A percentile compares a stretch with the other conserved stretches of the same genome.
Evolutionary conservation across 129 eudicot species (phyloP).

Genomic region (Arctium minus): DNA sequence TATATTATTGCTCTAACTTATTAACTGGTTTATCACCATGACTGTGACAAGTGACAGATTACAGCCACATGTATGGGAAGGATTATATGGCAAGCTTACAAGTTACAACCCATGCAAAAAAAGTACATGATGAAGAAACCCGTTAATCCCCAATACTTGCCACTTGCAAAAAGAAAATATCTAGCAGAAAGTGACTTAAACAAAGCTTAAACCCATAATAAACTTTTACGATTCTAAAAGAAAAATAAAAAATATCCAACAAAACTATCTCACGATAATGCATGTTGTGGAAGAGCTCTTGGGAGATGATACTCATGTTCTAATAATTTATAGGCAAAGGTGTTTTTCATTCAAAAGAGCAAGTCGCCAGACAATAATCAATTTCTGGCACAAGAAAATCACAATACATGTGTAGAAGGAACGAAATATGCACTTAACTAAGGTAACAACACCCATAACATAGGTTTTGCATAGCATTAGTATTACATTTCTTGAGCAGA

Average conservation of each 20-base stretch:
- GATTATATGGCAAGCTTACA: background rate
- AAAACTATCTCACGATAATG: too few species aligned
- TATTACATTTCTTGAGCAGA: background rate
- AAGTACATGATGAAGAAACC: background rate
- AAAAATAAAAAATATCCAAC: too few species aligned
- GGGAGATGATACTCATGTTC: too few species aligned
- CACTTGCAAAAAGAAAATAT: background rate
- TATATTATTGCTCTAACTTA: background rate
- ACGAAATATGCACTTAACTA: background rate
- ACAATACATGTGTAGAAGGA: too few species aligned
- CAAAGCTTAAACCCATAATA: background rate
- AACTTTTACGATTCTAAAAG: too few species aligned
- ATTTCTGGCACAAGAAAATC: too few species aligned
- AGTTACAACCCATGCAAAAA: background rate
- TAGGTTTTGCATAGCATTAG: background rate
- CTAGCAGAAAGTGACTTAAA: too few species aligned
- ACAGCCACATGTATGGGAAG: background rate
- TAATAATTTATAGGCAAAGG: too few species aligned
- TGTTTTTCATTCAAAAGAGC: too few species aligned
- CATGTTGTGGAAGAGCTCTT: too few species aligned
- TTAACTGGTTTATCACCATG: background rate
- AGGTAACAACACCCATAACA: background rate
- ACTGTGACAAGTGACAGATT: background rate
- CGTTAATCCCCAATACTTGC: background rate
- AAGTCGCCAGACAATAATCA: too few species aligned